These are phyloP conservation scores for Chlamydomonas sp. DNA, from an alignment of 139 green algal species.

Conservation along the genomic window DNA sequence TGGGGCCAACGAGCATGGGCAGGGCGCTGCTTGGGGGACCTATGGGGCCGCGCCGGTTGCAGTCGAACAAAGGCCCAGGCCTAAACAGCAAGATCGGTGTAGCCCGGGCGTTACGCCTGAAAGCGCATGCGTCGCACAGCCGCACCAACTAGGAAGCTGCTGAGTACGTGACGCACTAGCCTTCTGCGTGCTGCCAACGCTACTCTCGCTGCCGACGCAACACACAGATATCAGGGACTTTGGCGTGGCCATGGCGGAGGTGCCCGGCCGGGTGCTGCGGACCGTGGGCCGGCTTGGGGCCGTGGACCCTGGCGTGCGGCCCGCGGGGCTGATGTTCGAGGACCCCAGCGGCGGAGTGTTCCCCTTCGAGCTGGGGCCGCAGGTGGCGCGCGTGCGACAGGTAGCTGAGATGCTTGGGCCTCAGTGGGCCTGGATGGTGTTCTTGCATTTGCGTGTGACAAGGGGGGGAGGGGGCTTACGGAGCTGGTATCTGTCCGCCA, in stretches of 20 bases:
- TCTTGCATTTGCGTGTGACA: too few species aligned
- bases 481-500: too few species aligned
- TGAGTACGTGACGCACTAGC: too few species aligned
- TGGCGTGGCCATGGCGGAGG: not conserved
- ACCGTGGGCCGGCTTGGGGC: not conserved
- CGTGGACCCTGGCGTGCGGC: not conserved
- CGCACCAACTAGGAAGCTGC: too few species aligned
- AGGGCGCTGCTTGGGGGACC: not conserved
- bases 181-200: too few species aligned
- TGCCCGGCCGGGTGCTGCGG: not conserved
- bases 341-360: slow-evolving; percentile 5
- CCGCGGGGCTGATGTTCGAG: slow-evolving; percentile 17
- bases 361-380: slow-evolving; percentile 2
- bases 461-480: too few species aligned
- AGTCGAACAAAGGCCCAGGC: too few species aligned
- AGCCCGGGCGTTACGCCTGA: too few species aligned
- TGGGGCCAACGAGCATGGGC: not conserved
- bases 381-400: not conserved
- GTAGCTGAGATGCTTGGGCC: not conserved
- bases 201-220: not conserved
- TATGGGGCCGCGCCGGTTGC: too few species aligned
- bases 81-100: too few species aligned
- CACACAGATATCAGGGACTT: slow-evolving; percentile 6
- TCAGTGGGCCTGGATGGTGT: too few species aligned
- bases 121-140: too few species aligned